phyloP scores from a whole-genome alignment of 2,329 filamentous ascomycete genomes.

The Mycosphaerelloides madeirae region DNA sequence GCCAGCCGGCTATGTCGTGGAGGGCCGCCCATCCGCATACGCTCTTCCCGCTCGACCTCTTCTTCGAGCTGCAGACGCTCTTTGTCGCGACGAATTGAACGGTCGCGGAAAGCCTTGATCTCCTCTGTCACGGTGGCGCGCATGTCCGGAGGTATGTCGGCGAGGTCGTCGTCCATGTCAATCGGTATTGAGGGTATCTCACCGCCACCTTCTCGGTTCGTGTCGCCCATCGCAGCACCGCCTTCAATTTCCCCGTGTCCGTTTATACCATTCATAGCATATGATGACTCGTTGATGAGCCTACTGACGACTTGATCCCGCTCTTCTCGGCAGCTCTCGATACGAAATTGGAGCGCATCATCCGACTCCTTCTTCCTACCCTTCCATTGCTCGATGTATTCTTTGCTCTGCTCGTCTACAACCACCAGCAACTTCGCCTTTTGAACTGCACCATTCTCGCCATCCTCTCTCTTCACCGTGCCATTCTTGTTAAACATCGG shows the following conservation, averaged over 20 bases:
- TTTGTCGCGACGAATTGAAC: slow-evolving; percentile 80
- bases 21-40: slow-evolving; percentile 61
- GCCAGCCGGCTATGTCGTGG: slow-evolving; percentile 61
- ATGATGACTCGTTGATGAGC: slow-evolving; percentile 61
- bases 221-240: slow-evolving; percentile 19
- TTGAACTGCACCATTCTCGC: slow-evolving; percentile 38
- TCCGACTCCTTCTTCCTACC: slow-evolving; percentile 60
- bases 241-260: slow-evolving; percentile 16
- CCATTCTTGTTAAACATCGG: slow-evolving; percentile 57
- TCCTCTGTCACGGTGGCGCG: slow-evolving; percentile 90
- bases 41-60: slow-evolving; percentile 82
- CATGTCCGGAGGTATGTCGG: slow-evolving; percentile 95
- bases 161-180: slow-evolving; percentile 78
- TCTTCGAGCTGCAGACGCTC: slow-evolving; percentile 86
- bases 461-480: slow-evolving; percentile 42
- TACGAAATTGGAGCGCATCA: slow-evolving; percentile 58
- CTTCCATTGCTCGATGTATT: slow-evolving; percentile 80
- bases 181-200: slow-evolving; percentile 89
- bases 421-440: slow-evolving; percentile 45
- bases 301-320: slow-evolving; percentile 65
- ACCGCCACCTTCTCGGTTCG: slow-evolving; percentile 46
- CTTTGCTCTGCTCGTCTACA: slow-evolving; percentile 75
- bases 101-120: slow-evolving; percentile 88
- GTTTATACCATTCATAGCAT: slow-evolving; percentile 24
- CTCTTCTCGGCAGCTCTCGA: slow-evolving; percentile 64